Evolutionary conservation across 176 grass and related monocot genomes (phyloP).

Genomic region (Neostapfia colusana): DNA sequence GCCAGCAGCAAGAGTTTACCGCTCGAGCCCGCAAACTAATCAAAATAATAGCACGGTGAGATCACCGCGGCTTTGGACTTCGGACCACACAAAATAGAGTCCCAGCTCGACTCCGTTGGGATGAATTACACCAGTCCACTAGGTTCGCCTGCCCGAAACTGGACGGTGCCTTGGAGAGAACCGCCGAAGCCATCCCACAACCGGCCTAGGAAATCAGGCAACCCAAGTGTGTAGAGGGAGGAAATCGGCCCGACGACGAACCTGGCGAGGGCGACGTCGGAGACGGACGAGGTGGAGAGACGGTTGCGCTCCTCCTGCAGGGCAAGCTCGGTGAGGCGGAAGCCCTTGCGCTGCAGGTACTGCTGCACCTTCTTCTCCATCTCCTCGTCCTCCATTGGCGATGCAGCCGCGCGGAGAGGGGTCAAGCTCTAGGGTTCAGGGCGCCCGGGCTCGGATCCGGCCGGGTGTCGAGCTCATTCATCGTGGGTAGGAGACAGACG

Average conservation of each 20-base stretch:
- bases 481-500: too few relatives aligned
- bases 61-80: neutral
- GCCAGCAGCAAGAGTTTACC: neutral
- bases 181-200: neutral
- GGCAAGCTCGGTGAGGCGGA: slow-evolving; percentile 77
- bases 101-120: neutral
- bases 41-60: neutral
- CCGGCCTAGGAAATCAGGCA: neutral
- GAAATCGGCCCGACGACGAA: slow-evolving; percentile 1
- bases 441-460: neutral
- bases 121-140: slow-evolving; percentile 17
- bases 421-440: slow-evolving; percentile 35
- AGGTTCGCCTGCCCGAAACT: neutral
- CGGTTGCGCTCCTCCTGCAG: slow-evolving; percentile 89
- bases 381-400: slow-evolving; percentile 98
- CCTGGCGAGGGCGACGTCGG: slow-evolving; percentile 62
- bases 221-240: too few relatives aligned
- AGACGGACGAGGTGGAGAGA: slow-evolving; percentile 58
- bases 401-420: neutral
- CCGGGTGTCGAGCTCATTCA: too few relatives aligned
- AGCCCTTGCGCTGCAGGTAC: slow-evolving; percentile 88
- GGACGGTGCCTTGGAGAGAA: neutral
- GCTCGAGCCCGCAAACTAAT: neutral
- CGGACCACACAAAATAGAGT: neutral
- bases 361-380: slow-evolving; percentile 88